Evolutionary conservation across 495 filamentous ascomycete species (phyloP).

Genomic region (Penicillium macrosclerotiorum): DNA sequence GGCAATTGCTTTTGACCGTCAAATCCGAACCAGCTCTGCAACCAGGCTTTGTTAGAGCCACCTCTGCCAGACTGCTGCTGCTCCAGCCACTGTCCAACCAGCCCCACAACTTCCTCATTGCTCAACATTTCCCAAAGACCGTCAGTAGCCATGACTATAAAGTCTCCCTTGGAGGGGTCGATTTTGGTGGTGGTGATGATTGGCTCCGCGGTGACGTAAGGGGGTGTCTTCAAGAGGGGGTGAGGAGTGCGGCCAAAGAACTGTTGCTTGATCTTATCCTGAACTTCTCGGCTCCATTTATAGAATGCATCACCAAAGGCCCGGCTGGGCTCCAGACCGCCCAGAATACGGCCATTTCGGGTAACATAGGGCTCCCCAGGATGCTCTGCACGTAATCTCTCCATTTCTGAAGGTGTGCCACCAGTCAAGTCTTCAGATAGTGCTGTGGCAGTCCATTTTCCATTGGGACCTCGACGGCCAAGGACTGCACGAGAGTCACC

Average conservation of each 20-base stretch:
- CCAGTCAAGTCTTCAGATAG: constrained; percentile 94
- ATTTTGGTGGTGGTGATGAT: constrained; percentile 94
- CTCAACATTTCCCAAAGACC: constrained; percentile 99
- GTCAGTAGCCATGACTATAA: constrained; percentile 94
- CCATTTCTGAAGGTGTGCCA: constrained; percentile 75
- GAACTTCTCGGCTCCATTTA: constrained; percentile 87
- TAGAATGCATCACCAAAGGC: constrained; percentile 96
- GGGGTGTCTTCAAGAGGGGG: constrained; percentile 78
- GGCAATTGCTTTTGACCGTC: constrained; percentile 47
- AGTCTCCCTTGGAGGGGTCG: constrained; percentile 86
- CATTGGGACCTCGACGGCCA: constrained; percentile 70
- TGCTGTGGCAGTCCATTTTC: constrained; percentile 90
- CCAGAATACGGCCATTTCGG: constrained; percentile 83
- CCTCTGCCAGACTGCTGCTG: constrained; percentile 52
- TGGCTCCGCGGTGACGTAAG: constrained; percentile 97
- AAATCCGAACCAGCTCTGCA: constrained; percentile 49
- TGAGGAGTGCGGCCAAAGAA: constrained; percentile 82
- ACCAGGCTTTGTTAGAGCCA: constrained; percentile 43
- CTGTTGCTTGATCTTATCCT: constrained; percentile 71
- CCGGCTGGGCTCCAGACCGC: constrained; percentile 84
- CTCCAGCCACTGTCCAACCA: constrained; percentile 97
- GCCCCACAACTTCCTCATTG: constrained; percentile 95
- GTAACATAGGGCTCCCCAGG: constrained; percentile 85
- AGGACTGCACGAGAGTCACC: constrained; percentile 94
- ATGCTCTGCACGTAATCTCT: constrained; percentile 77